Evolutionary conservation across 805 yeast genomes (phyloP).

Genomic region (Pichia californica): DNA sequence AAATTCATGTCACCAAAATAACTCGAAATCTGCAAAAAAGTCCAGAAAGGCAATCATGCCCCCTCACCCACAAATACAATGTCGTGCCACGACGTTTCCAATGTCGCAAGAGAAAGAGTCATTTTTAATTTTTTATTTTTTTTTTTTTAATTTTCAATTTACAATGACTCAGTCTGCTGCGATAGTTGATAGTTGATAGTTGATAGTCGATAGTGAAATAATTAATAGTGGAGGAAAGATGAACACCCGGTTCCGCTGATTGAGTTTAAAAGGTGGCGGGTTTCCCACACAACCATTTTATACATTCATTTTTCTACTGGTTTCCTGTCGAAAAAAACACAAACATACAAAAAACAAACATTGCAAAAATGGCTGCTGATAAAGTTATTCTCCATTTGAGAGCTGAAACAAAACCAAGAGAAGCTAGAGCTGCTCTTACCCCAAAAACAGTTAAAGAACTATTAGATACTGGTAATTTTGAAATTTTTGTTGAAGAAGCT

Average conservation of each 20-base stretch:
- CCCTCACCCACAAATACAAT: too few species aligned
- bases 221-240: too few species aligned
- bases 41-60: too few species aligned
- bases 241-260: too few species aligned
- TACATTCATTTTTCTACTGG: not conserved
- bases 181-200: too few species aligned
- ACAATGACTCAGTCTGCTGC: not conserved
- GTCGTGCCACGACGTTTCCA: not conserved
- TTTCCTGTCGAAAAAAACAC: not conserved
- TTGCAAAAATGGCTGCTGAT: slow-evolving; percentile 10
- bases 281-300: not conserved
- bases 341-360: not conserved
- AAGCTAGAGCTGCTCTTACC: slow-evolving; percentile 94
- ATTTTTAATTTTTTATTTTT: not conserved
- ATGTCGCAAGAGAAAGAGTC: not conserved
- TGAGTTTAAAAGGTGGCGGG: not conserved
- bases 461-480: slow-evolving; percentile 74
- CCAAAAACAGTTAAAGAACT: slow-evolving; percentile 84
- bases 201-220: too few species aligned
- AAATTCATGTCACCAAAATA: too few species aligned
- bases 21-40: too few species aligned
- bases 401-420: slow-evolving; percentile 96
- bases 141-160: too few species aligned
- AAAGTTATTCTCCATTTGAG: slow-evolving; percentile 75
- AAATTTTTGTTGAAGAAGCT: slow-evolving; percentile 82